Conservation (phyloP, 352 stramenopile species). For the Globisporangium spiculum region DNA sequence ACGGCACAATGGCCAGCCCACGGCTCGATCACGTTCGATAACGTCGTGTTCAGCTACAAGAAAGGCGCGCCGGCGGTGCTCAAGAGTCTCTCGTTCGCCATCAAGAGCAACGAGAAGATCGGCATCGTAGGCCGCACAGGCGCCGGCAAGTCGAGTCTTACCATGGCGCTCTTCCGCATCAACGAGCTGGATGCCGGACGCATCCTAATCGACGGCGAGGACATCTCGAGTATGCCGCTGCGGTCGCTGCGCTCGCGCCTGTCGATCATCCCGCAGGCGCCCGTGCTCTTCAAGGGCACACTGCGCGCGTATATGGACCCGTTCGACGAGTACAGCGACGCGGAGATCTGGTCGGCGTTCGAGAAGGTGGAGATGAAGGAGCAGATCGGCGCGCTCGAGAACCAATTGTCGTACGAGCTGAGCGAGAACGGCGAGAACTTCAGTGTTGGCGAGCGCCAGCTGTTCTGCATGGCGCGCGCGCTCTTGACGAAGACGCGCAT, state of each 20-base stretch:
- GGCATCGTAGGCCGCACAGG: constrained; percentile 90
- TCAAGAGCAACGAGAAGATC: constrained; percentile 66
- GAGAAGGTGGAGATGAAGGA: constrained; percentile 53
- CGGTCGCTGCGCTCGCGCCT: constrained; percentile 48
- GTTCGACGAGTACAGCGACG: constrained; percentile 66
- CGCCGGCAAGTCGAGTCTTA: constrained; percentile 84
- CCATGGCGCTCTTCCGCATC: constrained; percentile 90
- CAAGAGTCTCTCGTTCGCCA: constrained; percentile 37
- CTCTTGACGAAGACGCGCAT: constrained; percentile 68
- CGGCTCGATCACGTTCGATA: too few relatives aligned
- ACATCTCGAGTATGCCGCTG: constrained; percentile 20
- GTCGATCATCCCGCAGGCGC: constrained; percentile 48
- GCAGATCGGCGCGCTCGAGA: constrained; percentile 36
- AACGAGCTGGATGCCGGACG: constrained; percentile 79
- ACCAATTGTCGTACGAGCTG: constrained; percentile 53
- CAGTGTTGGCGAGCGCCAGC: constrained; percentile 87
- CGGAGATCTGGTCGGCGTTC: constrained; percentile 71
- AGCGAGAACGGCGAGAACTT: constrained; percentile 90
- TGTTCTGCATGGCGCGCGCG: constrained; percentile 90
- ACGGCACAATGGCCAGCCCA: too few relatives aligned
- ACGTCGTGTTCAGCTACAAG: constrained; percentile 17
- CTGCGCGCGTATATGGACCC: constrained; percentile 86
- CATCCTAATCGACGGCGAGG: constrained; percentile 72
- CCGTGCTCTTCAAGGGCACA: constrained; percentile 87
- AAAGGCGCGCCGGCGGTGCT: constrained; percentile 24